Conservation (phyloP, 208 protist genomes). For the Phytomonas francai region DNA sequence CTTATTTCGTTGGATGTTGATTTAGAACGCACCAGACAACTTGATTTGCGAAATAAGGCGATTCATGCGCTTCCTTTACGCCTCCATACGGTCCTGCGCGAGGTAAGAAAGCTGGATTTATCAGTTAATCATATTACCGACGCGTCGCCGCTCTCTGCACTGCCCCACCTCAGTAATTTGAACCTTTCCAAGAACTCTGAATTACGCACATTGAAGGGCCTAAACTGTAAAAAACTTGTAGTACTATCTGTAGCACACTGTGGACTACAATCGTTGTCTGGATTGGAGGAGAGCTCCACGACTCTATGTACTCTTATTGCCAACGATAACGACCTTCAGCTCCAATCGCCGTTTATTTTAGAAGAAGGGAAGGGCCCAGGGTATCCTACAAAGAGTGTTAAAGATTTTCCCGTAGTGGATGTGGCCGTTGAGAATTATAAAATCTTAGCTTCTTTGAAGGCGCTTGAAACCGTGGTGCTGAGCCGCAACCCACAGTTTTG, state of each 20-base stretch:
- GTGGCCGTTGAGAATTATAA: constrained; percentile 48
- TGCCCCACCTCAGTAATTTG: constrained; percentile 57
- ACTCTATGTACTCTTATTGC: constrained; percentile 70
- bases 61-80: constrained; percentile 36
- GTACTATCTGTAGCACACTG: constrained; percentile 65
- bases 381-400: background rate
- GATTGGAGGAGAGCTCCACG: constrained; percentile 41
- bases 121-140: constrained; percentile 47
- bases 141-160: constrained; percentile 27
- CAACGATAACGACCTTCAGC: constrained; percentile 69
- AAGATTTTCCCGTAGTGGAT: constrained; percentile 5
- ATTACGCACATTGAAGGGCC: constrained; percentile 33
- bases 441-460: constrained; percentile 24
- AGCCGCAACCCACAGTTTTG: constrained; percentile 60
- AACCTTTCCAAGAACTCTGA: constrained; percentile 43
- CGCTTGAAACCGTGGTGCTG: constrained; percentile 69
- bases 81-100: constrained; percentile 40
- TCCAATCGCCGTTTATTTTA: constrained; percentile 29
- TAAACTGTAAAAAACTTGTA: constrained; percentile 35
- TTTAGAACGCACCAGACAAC: constrained; percentile 44
- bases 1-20: constrained; percentile 74
- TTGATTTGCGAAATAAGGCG: constrained; percentile 35
- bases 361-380: background rate
- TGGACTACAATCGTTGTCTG: constrained; percentile 43
- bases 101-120: constrained; percentile 66